Conservation (phyloP, 2,329 filamentous ascomycete genomes). For the Colletotrichum liriopes region DNA sequence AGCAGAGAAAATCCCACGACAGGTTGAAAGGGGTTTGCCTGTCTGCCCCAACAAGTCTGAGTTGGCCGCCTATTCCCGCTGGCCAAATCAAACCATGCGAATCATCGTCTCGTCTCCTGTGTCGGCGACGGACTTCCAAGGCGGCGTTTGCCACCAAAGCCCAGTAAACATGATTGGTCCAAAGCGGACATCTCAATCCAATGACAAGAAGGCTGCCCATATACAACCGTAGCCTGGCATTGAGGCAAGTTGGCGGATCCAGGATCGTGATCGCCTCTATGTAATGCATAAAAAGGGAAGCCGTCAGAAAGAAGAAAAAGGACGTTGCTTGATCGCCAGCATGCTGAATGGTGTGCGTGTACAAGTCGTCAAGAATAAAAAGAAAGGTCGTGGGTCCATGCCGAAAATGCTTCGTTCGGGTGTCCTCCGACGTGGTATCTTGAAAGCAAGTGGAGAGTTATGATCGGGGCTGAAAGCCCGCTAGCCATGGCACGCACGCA, state of each 20-base stretch:
- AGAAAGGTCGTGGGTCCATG: constrained; percentile 33
- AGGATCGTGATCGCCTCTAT: constrained; percentile 36
- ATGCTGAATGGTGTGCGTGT: constrained; percentile 33
- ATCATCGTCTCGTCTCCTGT: constrained; percentile 38
- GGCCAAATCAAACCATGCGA: constrained; percentile 40
- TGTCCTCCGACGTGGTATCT: constrained; percentile 40
- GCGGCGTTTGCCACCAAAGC: constrained; percentile 17
- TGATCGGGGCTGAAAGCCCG: constrained; percentile 34
- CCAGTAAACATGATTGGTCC: constrained; percentile 25
- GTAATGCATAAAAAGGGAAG: constrained; percentile 33
- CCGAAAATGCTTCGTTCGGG: constrained; percentile 22
- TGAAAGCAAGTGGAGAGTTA: constrained; percentile 42
- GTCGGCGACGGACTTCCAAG: constrained; percentile 19
- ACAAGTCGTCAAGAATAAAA: constrained; percentile 37
- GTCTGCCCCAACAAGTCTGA: constrained; percentile 36
- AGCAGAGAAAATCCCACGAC: constrained; percentile 28
- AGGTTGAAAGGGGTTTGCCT: constrained; percentile 40
- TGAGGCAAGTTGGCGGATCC: constrained; percentile 18
- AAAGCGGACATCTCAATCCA: constrained; percentile 32
- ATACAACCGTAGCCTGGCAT: constrained; percentile 30
- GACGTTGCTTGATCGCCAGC: constrained; percentile 35
- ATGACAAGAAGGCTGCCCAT: constrained; percentile 31
- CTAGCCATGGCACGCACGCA: constrained; percentile 24
- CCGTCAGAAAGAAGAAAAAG: constrained; percentile 22
- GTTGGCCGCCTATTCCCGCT: constrained; percentile 36